Percentiles rank a stretch among this genome's conserved stretches.
Evolutionary conservation across 805 yeast genomes (phyloP).

Genomic region (Torulaspora indica): DNA sequence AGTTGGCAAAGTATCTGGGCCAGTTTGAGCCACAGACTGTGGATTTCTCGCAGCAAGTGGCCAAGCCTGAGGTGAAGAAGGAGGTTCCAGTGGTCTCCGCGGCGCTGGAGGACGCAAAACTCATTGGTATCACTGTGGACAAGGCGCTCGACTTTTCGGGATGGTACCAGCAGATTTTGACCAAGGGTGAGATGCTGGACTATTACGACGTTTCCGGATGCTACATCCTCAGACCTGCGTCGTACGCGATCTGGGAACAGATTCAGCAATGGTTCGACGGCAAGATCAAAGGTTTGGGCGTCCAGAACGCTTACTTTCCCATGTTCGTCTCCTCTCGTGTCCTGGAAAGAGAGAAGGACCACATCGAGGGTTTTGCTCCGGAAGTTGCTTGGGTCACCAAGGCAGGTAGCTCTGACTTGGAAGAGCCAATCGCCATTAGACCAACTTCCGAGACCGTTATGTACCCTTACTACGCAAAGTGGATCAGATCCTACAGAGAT

Average conservation of each 20-base stretch:
- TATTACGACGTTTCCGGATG: slow-evolving; percentile 99
- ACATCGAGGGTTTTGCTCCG: slow-evolving; percentile 98
- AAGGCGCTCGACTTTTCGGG: slow-evolving; percentile 88
- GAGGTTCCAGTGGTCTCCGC: slow-evolving; percentile 42
- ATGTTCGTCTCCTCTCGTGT: slow-evolving; percentile 94
- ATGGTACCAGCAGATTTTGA: slow-evolving; percentile 95
- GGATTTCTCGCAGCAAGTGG: slow-evolving; percentile 44
- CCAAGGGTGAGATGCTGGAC: slow-evolving; percentile 97
- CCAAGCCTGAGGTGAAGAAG: slow-evolving; percentile 38
- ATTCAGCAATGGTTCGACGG: slow-evolving; percentile 84
- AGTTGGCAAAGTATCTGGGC: slow-evolving; percentile 35
- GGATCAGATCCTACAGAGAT: slow-evolving; percentile 98
- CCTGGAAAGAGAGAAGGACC: slow-evolving; percentile 96
- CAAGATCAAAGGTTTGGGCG: slow-evolving; percentile 81
- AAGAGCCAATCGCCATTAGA: slow-evolving; percentile 97
- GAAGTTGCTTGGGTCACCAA: slow-evolving; percentile 99
- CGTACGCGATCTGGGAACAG: slow-evolving; percentile 90
- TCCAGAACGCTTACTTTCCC: slow-evolving; percentile 94
- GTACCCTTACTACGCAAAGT: slow-evolving; percentile 98
- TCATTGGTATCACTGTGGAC: slow-evolving; percentile 94
- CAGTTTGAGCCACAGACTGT: slow-evolving; percentile 45
- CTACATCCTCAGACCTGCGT: slow-evolving; percentile 93
- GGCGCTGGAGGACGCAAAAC: slow-evolving; percentile 74
- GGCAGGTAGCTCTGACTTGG: slow-evolving; percentile 91
- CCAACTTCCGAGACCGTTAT: slow-evolving; percentile 99